Evolutionary conservation across 371 early-diverging fungal species (phyloP).

Genomic region (Actinomucor elegans): DNA sequence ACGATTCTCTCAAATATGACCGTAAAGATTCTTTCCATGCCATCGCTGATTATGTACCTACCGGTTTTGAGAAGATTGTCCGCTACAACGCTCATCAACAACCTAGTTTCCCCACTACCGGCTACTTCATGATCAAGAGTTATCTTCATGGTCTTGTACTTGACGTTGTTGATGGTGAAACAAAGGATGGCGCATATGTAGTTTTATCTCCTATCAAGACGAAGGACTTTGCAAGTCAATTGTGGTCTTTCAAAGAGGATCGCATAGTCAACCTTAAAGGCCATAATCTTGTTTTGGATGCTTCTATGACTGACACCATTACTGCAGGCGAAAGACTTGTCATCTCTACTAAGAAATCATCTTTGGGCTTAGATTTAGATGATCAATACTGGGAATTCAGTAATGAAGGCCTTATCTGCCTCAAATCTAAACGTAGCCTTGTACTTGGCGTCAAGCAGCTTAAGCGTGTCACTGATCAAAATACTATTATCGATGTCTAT

Average conservation of each 20-base stretch:
- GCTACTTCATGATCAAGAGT: slow-evolving; percentile 49
- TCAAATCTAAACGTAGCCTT: slow-evolving; percentile 29
- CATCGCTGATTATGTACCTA: slow-evolving; percentile 29
- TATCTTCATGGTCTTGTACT: slow-evolving; percentile 41
- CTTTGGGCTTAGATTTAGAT: slow-evolving; percentile 26
- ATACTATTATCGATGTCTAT: slow-evolving; percentile 28
- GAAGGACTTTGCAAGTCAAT: slow-evolving; percentile 46
- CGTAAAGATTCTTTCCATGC: slow-evolving; percentile 24
- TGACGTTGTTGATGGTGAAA: slow-evolving; percentile 29
- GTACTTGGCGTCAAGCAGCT: slow-evolving; percentile 42
- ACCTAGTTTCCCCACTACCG: slow-evolving; percentile 27
- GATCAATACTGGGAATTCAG: slow-evolving; percentile 40
- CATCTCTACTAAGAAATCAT: slow-evolving; percentile 21
- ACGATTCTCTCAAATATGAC: slow-evolving; percentile 9
- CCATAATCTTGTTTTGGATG: slow-evolving; percentile 35
- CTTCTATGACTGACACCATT: slow-evolving; percentile 19
- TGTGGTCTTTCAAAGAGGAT: slow-evolving; percentile 55
- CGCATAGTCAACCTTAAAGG: slow-evolving; percentile 49
- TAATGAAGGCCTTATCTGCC: slow-evolving; percentile 26
- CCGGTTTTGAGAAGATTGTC: slow-evolving; percentile 40
- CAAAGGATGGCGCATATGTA: slow-evolving; percentile 26
- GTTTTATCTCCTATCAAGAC: slow-evolving; percentile 32
- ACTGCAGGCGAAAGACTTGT: slow-evolving; percentile 34
- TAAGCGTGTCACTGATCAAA: slow-evolving; percentile 16
- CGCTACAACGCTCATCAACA: slow-evolving; percentile 32